Conservation (phyloP, 345 rosid species). For the Populus alba region DNA sequence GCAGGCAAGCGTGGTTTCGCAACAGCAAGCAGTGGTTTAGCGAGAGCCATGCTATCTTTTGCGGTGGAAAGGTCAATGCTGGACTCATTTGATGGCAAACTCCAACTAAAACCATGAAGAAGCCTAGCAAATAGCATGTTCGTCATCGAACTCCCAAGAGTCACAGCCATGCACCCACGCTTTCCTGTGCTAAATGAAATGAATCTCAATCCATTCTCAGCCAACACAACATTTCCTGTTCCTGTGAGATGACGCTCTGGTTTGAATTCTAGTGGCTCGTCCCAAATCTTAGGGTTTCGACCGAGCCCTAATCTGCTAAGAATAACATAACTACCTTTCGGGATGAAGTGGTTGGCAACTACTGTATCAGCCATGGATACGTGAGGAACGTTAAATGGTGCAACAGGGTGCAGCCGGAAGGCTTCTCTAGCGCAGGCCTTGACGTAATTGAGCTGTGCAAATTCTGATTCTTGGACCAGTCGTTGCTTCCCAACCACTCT, state of each 20-base stretch:
- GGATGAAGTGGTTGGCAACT: constrained; percentile 44
- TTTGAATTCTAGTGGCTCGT: constrained; percentile 33
- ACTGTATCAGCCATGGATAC: constrained; percentile 24
- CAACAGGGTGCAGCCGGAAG: constrained; percentile 50
- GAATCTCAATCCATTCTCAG: constrained; percentile 33
- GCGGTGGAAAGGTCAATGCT: neutral
- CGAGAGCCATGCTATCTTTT: neutral
- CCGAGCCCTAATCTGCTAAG: constrained; percentile 46
- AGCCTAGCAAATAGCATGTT: constrained; percentile 17
- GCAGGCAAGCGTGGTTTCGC: constrained; percentile 5
- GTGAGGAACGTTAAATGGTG: constrained; percentile 48
- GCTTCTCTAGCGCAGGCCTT: constrained; percentile 53
- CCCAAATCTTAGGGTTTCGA: constrained; percentile 49
- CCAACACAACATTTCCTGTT: constrained; percentile 18
- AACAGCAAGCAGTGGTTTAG: neutral
- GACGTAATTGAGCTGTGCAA: constrained; percentile 40
- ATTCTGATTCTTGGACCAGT: constrained; percentile 48
- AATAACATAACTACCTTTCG: constrained; percentile 47
- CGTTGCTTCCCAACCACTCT: constrained; percentile 43
- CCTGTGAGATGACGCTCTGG: constrained; percentile 47
- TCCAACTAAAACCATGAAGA: constrained; percentile 22
- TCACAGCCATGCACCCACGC: constrained; percentile 33
- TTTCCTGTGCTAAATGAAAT: constrained; percentile 49
- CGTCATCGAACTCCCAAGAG: constrained; percentile 18
- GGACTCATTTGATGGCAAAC: constrained; percentile 5